Percentiles rank a stretch among this genome's conserved stretches.
Evolutionary conservation across 371 early-diverging fungal genomes (phyloP).

Genomic region (Mortierella sp.): DNA sequence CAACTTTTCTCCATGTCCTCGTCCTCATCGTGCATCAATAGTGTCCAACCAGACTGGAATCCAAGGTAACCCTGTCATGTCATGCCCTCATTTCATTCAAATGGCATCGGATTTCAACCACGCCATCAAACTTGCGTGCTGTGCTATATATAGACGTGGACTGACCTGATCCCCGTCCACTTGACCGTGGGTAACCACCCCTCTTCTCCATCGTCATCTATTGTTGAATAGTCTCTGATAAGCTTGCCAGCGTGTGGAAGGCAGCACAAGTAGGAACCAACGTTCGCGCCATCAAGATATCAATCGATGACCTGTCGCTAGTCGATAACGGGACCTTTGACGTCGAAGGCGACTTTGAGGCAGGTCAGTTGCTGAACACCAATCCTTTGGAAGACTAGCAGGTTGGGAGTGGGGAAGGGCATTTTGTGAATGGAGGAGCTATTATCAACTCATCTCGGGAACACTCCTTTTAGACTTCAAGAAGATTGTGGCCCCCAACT

Average conservation of each 20-base stretch:
- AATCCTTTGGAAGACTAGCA: too few relatives aligned
- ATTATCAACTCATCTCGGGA: neutral
- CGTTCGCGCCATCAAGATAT: conserved; percentile 49
- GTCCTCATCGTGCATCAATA: conserved; percentile 6
- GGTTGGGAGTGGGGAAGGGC: too few relatives aligned
- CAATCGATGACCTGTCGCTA: conserved; percentile 56
- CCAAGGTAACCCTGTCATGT: conserved; percentile 23
- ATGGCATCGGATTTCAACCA: too few relatives aligned
- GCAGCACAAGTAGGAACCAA: conserved; percentile 22
- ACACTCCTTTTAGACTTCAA: conserved; percentile 58
- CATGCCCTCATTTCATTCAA: neutral
- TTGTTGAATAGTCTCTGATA: conserved; percentile 29
- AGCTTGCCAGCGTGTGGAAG: conserved; percentile 40
- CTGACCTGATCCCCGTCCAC: neutral
- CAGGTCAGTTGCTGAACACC: conserved; percentile 57
- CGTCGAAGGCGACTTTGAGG: conserved; percentile 64
- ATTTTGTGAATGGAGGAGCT: neutral
- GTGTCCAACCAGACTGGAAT: conserved; percentile 54
- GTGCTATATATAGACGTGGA: neutral
- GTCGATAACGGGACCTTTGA: conserved; percentile 58
- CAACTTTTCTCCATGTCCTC: neutral
- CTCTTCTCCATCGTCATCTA: neutral
- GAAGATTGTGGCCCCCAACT: conserved; percentile 55
- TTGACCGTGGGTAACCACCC: neutral
- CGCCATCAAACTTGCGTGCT: neutral